phyloP scores from a whole-genome alignment of 2,329 filamentous ascomycete species.

The Dactylellina leptospora region DNA sequence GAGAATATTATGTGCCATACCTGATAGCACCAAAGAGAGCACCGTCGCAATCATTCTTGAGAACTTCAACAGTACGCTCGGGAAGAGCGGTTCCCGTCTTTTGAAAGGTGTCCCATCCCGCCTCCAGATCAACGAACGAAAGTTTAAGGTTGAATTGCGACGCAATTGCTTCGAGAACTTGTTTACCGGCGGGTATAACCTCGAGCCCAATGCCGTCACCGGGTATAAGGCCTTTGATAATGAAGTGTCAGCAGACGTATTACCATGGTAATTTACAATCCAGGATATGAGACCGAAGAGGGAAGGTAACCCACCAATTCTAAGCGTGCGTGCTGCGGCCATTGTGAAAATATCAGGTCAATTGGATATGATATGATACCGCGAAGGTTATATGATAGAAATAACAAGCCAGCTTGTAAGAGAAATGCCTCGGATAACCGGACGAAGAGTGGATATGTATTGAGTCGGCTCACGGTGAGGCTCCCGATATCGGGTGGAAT shows the following conservation, averaged over 20 bases:
- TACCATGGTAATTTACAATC: background rate
- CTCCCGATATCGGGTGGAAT: slow-evolving; percentile 49
- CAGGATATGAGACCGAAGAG: slow-evolving; percentile 9
- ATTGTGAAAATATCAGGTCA: slow-evolving; percentile 15
- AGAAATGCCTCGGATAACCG: slow-evolving; percentile 16
- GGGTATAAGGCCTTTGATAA: slow-evolving; percentile 82
- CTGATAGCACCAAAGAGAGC: slow-evolving; percentile 95
- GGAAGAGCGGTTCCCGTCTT: slow-evolving; percentile 86
- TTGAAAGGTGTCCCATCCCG: slow-evolving; percentile 93
- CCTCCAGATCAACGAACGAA: slow-evolving; percentile 90
- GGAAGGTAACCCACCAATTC: slow-evolving; percentile 50
- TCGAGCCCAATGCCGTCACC: slow-evolving; percentile 98
- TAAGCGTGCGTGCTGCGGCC: slow-evolving; percentile 48
- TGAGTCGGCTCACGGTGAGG: background rate
- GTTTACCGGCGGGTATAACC: slow-evolving; percentile 93
- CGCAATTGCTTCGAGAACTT: slow-evolving; percentile 90
- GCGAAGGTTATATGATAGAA: background rate
- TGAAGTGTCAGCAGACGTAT: slow-evolving; percentile 11
- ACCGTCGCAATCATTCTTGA: slow-evolving; percentile 91
- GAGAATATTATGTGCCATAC: too few relatives aligned
- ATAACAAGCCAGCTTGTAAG: background rate
- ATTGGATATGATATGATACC: background rate
- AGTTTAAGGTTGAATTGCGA: slow-evolving; percentile 91
- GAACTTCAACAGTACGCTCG: slow-evolving; percentile 86
- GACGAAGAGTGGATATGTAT: background rate